Percentiles rank a stretch among this genome's conserved stretches.
phyloP scores from a whole-genome alignment of 2,329 filamentous ascomycete genomes.

The Cladosporium velox region DNA sequence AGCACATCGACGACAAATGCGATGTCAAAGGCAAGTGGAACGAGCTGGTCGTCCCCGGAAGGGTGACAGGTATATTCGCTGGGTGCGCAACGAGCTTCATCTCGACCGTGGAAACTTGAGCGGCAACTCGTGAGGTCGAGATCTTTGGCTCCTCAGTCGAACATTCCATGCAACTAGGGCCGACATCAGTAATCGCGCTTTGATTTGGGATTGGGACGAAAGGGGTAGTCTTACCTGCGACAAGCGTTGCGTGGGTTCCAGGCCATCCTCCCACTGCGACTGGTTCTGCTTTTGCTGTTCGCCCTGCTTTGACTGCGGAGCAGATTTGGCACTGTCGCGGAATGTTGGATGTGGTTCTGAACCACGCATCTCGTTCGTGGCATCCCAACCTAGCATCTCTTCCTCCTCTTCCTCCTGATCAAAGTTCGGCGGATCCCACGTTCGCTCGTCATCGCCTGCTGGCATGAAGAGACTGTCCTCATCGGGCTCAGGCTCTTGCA shows the following conservation, averaged over 20 bases:
- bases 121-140: neutral
- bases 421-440: conserved; percentile 71
- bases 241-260: conserved; percentile 74
- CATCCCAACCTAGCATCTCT: conserved; percentile 73
- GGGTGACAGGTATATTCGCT: conserved; percentile 68
- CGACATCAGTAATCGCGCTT: conserved; percentile 26
- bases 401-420: conserved; percentile 65
- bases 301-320: conserved; percentile 24
- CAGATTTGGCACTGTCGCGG: conserved; percentile 41
- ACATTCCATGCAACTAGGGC: conserved; percentile 40
- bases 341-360: conserved; percentile 45
- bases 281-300: conserved; percentile 15
- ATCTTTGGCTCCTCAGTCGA: conserved; percentile 36
- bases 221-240: conserved; percentile 61
- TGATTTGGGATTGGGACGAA: neutral
- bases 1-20: conserved; percentile 59
- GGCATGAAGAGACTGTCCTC: conserved; percentile 72
- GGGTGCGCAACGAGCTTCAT: conserved; percentile 91
- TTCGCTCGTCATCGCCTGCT: conserved; percentile 64
- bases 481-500: conserved; percentile 59
- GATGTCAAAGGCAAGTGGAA: conserved; percentile 72
- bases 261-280: conserved; percentile 35
- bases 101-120: neutral
- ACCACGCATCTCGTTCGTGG: conserved; percentile 63
- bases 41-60: conserved; percentile 57